These are phyloP conservation scores for Kluyveromyces lactis DNA, from an alignment of 805 yeast species.

Conservation along the genomic window DNA sequence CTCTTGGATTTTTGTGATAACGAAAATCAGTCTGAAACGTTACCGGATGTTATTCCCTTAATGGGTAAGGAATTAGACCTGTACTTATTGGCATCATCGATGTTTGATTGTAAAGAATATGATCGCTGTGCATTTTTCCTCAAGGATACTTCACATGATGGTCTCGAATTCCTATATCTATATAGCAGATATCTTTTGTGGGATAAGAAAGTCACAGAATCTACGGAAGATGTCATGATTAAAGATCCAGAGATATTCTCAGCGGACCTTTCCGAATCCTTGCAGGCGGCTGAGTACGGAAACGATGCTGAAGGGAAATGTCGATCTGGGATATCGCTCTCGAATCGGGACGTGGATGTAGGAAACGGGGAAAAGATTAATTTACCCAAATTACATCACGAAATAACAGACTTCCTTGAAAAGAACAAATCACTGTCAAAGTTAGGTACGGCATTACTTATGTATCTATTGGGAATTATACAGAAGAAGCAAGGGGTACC, in stretches of 20 bases:
- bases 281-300: conserved; percentile 7
- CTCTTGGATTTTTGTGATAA: neutral
- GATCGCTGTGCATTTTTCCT: conserved; percentile 63
- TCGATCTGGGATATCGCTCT: neutral
- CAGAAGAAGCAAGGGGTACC: conserved; percentile 49
- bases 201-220: conserved; percentile 64
- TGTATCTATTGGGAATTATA: conserved; percentile 65
- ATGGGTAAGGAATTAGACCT: conserved; percentile 33
- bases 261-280: neutral
- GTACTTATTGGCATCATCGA: conserved; percentile 55
- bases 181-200: conserved; percentile 69
- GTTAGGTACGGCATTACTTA: conserved; percentile 44
- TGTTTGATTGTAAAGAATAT: conserved; percentile 78
- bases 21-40: neutral
- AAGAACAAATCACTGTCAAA: conserved; percentile 15
- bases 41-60: conserved; percentile 4
- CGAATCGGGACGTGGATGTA: conserved; percentile 5
- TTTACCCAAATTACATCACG: conserved; percentile 33
- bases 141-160: conserved; percentile 41
- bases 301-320: neutral
- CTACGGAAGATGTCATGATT: conserved; percentile 4
- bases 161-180: conserved; percentile 48
- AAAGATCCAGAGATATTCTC: conserved; percentile 1
- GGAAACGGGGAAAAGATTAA: conserved; percentile 21
- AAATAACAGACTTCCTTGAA: conserved; percentile 26